phyloP scores from a whole-genome alignment of 83 land plant genomes.

The Picea mariana region DNA sequence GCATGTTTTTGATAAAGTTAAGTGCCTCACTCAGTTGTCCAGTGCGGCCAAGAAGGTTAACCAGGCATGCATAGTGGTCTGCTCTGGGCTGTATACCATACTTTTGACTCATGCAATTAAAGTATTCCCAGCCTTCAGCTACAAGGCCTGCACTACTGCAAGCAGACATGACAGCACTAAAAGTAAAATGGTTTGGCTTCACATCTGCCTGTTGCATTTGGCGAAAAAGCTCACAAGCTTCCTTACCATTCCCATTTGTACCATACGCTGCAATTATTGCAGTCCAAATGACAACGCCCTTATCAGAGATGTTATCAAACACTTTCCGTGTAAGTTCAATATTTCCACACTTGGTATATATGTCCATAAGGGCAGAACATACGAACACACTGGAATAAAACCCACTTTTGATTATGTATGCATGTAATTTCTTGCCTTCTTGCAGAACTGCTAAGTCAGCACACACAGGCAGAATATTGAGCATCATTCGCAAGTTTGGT shows the following conservation, averaged over 20 bases:
- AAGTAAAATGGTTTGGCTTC: constrained; percentile 4
- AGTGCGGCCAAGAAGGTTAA: constrained; percentile 6
- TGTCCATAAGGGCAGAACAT: background rate
- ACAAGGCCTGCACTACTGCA: constrained; percentile 6
- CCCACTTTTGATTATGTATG: constrained; percentile 1
- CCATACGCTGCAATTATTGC: background rate
- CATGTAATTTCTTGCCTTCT: constrained; percentile 5
- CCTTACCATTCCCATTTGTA: background rate
- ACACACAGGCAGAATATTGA: background rate
- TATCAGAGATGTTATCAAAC: background rate
- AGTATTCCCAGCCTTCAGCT: constrained; percentile 2
- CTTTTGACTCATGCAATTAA: background rate
- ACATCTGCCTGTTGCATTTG: constrained; percentile 5
- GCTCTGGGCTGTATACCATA: background rate
- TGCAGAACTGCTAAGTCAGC: background rate
- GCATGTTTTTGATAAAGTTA: constrained; percentile 1
- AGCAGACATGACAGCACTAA: background rate
- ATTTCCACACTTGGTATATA: constrained; percentile 1
- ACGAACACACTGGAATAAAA: background rate
- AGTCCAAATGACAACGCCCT: background rate
- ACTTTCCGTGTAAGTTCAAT: background rate
- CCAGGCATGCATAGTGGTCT: constrained; percentile 4
- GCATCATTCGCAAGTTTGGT: background rate
- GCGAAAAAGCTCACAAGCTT: background rate
- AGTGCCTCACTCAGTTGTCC: constrained; percentile 2